Evolutionary conservation across 306 rosid species (phyloP), one percentile per base, ranked within the genome.

Genomic region (Quillaja saponaria): DNA sequence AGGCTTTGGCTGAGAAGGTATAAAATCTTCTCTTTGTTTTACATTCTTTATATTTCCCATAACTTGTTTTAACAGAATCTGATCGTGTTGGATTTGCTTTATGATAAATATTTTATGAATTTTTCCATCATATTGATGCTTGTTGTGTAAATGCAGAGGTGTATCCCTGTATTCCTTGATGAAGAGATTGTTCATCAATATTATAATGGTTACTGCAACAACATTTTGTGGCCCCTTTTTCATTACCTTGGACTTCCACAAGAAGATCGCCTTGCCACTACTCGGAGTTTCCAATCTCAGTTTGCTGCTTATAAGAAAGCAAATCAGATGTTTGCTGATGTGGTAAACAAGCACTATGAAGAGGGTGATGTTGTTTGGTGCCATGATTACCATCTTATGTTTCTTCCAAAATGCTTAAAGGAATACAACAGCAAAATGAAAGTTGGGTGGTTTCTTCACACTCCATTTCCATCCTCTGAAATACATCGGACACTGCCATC

Each of bases 361-460:
- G 95, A 90, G 66, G 95, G 95, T 78, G 97, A 90, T 71, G 95
- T 90, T 33, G 97, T 90, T 69, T 90, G 97, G 97, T 84, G 91
- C 80, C 97, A 90, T 68, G 97, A 90, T 73, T 90, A 90, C 77
- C 97, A 90, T 79, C 97, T 90, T 28, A 90, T 90, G 97, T 90
- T 76, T 71, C 97, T 90, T 71, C 97, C 97, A 5, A 76, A 86
- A 71, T 90, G 97, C 73, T 73, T 90, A 51, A 90, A 90, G 79
- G 86, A 86, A 10, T 45, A 80, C 71, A 77, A 90, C 68, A 76
- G 49, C 17, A 62, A 85, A 63, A 86, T 90, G 95, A 90, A 90
- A 72, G 97, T 90, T 42, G 97, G 97, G 35, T 90, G 97, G 97
- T 90, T 90, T 82, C 87, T 90, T 17, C 97, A 90, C 75, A 90